Evolutionary conservation across 1,284 basidiomycete genomes (phyloP), one percentile per base, ranked within the genome.

Genomic region (Vanrija pseudolonga): DNA sequence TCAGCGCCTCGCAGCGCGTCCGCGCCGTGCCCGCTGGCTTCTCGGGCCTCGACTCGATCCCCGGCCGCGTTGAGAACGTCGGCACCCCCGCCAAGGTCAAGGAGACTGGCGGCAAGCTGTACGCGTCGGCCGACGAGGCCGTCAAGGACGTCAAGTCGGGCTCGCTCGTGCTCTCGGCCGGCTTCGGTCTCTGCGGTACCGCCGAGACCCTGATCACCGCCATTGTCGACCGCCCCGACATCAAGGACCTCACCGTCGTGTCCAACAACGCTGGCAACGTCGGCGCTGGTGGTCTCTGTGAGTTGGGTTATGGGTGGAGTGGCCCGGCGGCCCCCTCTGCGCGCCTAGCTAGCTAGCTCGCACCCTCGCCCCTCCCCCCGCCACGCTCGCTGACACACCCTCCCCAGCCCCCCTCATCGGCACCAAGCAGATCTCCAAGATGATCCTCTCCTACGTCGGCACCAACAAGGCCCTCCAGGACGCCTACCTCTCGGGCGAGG

Each of bases 401-500:
- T 47, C 26, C 38, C 39, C 66, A 91, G 90, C 88, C 47, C 86
- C 86, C 65, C 79, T 95, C 42, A 78, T 94, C 45, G 84, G 87
- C 62, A 81, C 82, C 37, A 56, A 59, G 51, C 88, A 94, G 68
- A 83, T 95, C 53, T 80, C 82, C 68, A 93, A 89, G 76, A 84
- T 95, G 76, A 85, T 95, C 67, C 84, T 89, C 15, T 90, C 89
- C 36, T 94, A 92, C 75, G 89, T 91, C 54, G 90, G 90, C 45
- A 74, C 74, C 53, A 79, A 78, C 67, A 78, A 79, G 66, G 70
- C 74, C 50, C 76, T 81, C 28, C 76, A 79, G 61, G 67, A 72
- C 32, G 79, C 87, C 51, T 96, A 92, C 76, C 83, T 95, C 45
- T 79, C 82, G 19, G 92, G 92, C 50, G 78, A 88, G 58, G 86